phyloP scores from a whole-genome alignment of 768 basidiomycete species.

The Suillus discolor region DNA sequence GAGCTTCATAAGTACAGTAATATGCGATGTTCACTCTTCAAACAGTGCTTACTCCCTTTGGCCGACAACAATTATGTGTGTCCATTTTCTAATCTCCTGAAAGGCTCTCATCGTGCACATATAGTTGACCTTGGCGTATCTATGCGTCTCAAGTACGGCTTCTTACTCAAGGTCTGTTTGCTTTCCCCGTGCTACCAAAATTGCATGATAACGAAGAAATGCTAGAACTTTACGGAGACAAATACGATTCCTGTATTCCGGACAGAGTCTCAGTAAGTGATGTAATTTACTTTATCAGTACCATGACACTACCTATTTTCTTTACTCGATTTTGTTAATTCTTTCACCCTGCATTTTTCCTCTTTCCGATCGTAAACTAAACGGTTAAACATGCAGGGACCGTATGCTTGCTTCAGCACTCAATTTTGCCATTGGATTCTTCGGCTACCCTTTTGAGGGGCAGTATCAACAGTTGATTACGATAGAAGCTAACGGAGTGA shows the following conservation, averaged over 20 bases:
- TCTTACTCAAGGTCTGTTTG: conserved; percentile 56
- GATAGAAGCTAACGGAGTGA: conserved; percentile 63
- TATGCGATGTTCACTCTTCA: neutral
- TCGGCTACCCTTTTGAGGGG: conserved; percentile 70
- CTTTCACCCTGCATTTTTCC: neutral
- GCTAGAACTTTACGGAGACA: conserved; percentile 59
- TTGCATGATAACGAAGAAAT: conserved; percentile 5
- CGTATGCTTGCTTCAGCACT: conserved; percentile 69
- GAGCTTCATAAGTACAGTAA: neutral
- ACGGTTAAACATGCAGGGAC: conserved; percentile 44
- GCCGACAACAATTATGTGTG: conserved; percentile 82
- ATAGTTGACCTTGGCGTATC: conserved; percentile 69
- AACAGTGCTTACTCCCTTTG: conserved; percentile 85
- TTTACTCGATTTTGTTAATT: neutral
- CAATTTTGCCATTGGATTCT: conserved; percentile 76
- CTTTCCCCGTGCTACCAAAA: neutral
- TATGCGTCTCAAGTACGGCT: conserved; percentile 78
- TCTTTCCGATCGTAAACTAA: neutral
- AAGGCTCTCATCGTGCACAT: neutral
- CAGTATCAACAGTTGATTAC: conserved; percentile 79
- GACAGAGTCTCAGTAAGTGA: conserved; percentile 69
- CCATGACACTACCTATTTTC: neutral
- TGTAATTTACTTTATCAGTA: neutral
- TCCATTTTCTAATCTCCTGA: conserved; percentile 9
- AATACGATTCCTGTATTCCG: conserved; percentile 76